phyloP scores from a whole-genome alignment of 1,284 basidiomycete genomes.

The Ceratobasidium sp. region DNA sequence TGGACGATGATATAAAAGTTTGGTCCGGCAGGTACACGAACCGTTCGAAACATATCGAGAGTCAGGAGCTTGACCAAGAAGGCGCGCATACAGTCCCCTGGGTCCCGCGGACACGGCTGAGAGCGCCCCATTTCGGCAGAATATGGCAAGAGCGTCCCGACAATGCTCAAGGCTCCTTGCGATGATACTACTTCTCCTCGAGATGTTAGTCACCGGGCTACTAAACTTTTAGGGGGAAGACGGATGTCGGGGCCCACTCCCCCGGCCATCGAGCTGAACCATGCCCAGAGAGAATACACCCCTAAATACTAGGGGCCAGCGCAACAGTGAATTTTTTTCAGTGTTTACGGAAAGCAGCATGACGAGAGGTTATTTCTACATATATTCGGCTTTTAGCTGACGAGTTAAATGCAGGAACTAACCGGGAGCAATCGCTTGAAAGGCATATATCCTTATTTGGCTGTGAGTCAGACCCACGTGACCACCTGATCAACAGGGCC shows the following conservation, averaged over 20 bases:
- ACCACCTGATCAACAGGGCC: background rate
- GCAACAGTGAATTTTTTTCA: background rate
- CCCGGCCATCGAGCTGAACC: background rate
- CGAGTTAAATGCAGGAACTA: background rate
- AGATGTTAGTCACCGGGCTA: background rate
- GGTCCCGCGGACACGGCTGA: background rate
- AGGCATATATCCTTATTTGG: background rate
- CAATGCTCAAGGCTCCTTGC: background rate
- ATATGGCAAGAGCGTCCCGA: slow-evolving; percentile 27
- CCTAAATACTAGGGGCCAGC: slow-evolving; percentile 6
- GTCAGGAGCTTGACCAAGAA: slow-evolving; percentile 4
- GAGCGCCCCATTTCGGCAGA: background rate
- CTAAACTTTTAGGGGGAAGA: slow-evolving; percentile 36
- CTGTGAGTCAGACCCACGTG: background rate
- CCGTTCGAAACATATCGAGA: background rate
- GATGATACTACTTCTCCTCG: background rate
- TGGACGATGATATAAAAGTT: background rate
- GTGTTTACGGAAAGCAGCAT: background rate
- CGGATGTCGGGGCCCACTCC: background rate
- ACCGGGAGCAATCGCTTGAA: background rate
- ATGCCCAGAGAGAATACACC: background rate
- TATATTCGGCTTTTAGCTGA: background rate
- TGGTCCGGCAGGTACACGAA: slow-evolving; percentile 11
- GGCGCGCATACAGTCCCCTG: slow-evolving; percentile 29
- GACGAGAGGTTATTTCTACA: background rate